Evolutionary conservation across 2,329 filamentous ascomycete species (phyloP), one percentile per base, ranked within the genome.

Genomic region (Aspergillus bombycis): DNA sequence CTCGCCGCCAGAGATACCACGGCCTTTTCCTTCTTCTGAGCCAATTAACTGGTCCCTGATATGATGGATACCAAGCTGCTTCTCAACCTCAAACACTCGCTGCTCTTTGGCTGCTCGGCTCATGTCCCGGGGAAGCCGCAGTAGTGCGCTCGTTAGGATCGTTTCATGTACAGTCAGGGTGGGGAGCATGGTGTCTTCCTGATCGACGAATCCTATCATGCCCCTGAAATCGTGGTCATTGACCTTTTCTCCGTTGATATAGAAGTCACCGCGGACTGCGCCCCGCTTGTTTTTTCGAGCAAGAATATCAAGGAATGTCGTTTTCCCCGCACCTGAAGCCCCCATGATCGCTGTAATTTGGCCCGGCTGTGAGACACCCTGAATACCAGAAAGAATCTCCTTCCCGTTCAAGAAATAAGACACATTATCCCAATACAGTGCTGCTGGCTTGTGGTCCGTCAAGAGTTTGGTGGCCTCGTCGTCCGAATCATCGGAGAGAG

Each of bases 281-380:
- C 95, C 96, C 38, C 93, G 89, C 80, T 99, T 99, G 79, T 98
- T 98, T 84, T 98, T 99, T 67, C 94, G 89, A 10, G 95, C 95
- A 54, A 99, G 83, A 63, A 99, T 97, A 74, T 99, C 95, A 52
- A 99, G 83, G 78, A 99, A 98, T 0, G 93, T 97, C 0, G 95
- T 99, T 81, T 99, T 99, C 63, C 95, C 95, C 48, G 95, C 96
- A 34, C 95, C 95, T 0, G 95, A 99, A 9, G 95, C 94, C 62
- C 95, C 95, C 94, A 99, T 99, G 72, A 99, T 96, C 10, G 95
- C 95, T 68, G 94, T 92, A 9, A 98, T 88, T 76, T 99, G 93
- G n/a, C 96, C 96, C 2, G 94, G 93, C 69, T 91, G 91, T n/a
- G 94, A 94, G 48, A 93, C 89, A 54, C 95, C 95, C 68, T 90